A percentile compares a stretch with the other conserved stretches of the same genome.
Conservation (phyloP, 78 protist species). For the Creolimax fragrantissima region DNA sequence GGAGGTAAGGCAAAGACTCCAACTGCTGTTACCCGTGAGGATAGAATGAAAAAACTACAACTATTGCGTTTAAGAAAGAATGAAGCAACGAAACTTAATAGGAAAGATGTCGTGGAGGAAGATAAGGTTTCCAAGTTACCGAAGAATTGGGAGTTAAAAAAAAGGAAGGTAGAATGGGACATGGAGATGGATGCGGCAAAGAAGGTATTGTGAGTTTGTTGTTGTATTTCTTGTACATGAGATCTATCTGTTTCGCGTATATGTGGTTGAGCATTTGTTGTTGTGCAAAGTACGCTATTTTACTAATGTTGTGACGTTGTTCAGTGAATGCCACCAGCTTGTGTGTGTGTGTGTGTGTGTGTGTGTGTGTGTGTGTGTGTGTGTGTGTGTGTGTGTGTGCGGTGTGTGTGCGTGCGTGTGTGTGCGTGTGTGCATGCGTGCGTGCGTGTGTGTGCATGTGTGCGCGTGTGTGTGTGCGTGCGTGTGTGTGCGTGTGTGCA, state of each 20-base stretch:
- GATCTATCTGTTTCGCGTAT: too few species aligned
- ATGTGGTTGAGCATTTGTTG: too few species aligned
- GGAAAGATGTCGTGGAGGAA: slow-evolving; percentile 29
- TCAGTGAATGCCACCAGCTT: too few species aligned
- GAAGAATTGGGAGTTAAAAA: slow-evolving; percentile 32
- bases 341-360: not conserved
- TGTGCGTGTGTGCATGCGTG: not conserved
- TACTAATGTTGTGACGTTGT: too few species aligned
- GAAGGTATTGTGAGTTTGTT: slow-evolving; percentile 3
- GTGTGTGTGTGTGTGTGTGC: not conserved
- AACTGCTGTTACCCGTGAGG: not conserved
- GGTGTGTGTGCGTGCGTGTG: not conserved
- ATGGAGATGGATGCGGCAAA: slow-evolving; percentile 26
- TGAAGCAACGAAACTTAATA: slow-evolving; percentile 5
- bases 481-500: not conserved
- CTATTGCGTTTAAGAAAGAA: not conserved
- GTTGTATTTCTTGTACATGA: too few species aligned
- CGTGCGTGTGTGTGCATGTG: not conserved
- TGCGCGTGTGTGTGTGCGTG: not conserved
- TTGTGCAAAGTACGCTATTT: too few species aligned
- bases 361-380: not conserved
- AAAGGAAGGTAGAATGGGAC: slow-evolving; percentile 22
- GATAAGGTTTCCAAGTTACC: slow-evolving; percentile 20
- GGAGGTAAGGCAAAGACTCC: not conserved
- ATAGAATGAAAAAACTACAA: not conserved